Conservation (phyloP, 1,284 basidiomycete species). For the Fomitiporia mediterranea region DNA sequence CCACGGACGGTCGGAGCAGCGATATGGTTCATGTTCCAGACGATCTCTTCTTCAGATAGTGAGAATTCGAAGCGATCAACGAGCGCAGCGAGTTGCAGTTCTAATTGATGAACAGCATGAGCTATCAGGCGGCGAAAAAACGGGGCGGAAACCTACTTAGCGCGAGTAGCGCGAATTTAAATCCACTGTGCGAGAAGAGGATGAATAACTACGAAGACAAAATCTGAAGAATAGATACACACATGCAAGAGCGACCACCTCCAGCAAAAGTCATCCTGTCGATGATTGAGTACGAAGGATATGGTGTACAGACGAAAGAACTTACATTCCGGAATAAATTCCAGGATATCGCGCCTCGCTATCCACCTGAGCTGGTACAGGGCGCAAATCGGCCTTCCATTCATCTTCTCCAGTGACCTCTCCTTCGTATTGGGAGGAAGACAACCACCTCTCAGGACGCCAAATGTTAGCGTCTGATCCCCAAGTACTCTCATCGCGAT, state of each 20-base stretch:
- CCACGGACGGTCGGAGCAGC: conserved; percentile 12
- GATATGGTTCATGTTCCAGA: conserved; percentile 21
- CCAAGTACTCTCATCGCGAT: conserved; percentile 30
- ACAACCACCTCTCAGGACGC: conserved; percentile 32
- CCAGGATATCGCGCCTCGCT: conserved; percentile 16
- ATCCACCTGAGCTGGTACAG: background rate
- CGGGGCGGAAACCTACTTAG: conserved; percentile 4
- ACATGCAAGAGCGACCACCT: conserved; percentile 19
- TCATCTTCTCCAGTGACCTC: background rate
- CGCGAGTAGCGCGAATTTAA: conserved; percentile 18
- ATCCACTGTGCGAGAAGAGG: conserved; percentile 4
- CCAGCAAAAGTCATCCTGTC: conserved; percentile 20
- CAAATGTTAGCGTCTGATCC: conserved; percentile 30
- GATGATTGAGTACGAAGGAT: background rate
- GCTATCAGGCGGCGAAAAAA: too few species aligned
- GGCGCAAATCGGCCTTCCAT: conserved; percentile 2
- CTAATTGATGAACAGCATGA: conserved; percentile 1
- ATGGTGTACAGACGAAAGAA: background rate
- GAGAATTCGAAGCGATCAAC: conserved; percentile 14
- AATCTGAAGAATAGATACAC: background rate
- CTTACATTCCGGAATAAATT: conserved; percentile 19
- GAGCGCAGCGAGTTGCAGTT: conserved; percentile 7
- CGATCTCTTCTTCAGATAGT: conserved; percentile 13
- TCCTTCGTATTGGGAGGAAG: background rate
- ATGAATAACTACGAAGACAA: background rate